phyloP scores from a whole-genome alignment of 176 grass and related monocot genomes.

The Hyparrhenia diplandra region DNA sequence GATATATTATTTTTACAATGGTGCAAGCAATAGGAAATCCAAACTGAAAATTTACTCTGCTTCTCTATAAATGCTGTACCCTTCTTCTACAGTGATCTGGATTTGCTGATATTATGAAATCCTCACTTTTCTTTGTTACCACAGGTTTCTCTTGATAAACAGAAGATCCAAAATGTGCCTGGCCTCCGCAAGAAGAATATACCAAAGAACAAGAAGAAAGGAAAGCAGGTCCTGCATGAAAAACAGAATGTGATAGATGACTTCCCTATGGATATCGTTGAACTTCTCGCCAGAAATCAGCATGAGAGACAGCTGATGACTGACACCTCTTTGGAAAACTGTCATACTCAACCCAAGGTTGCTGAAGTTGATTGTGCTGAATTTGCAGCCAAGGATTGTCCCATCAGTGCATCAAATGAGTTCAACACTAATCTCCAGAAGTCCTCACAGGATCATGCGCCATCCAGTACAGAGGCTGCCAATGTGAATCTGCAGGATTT shows the following conservation, averaged over 20 bases:
- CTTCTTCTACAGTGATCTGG: not conserved
- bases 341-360: not conserved
- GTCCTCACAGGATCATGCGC: not conserved
- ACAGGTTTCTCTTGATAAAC: constrained; percentile 44
- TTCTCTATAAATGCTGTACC: not conserved
- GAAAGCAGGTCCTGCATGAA: constrained; percentile 19
- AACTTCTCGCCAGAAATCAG: constrained; percentile 70
- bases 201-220: constrained; percentile 35
- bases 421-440: constrained; percentile 26
- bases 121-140: constrained; percentile 22
- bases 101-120: not conserved
- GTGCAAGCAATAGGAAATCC: not conserved
- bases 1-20: not conserved
- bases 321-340: constrained; percentile 6
- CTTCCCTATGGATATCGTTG: constrained; percentile 88
- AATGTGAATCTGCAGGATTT: not conserved
- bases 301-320: constrained; percentile 47
- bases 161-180: constrained; percentile 20
- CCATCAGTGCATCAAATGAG: constrained; percentile 23
- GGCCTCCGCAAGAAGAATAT: constrained; percentile 21
- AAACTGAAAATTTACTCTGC: not conserved
- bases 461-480: not conserved
- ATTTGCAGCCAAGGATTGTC: constrained; percentile 4
- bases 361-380: constrained; percentile 18
- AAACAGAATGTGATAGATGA: constrained; percentile 46